Conservation (phyloP, 306 rosid genomes). For the Luffa acutangula region DNA sequence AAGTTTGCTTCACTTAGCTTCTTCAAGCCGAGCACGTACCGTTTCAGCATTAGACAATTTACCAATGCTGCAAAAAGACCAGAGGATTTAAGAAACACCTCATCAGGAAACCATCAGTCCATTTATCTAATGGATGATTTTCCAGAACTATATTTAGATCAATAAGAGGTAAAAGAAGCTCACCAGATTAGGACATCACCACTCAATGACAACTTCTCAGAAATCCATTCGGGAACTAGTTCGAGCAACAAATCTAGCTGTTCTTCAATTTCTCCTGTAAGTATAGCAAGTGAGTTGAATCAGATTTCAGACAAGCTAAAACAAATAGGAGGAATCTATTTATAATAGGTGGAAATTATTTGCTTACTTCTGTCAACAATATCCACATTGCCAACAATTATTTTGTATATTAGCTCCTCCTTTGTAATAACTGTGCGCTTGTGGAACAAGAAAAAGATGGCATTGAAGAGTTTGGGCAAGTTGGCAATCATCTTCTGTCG, state of each 20-base stretch:
- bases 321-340: background rate
- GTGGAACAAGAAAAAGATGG: slow-evolving; percentile 48
- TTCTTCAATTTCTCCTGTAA: slow-evolving; percentile 70
- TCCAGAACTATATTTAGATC: background rate
- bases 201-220: slow-evolving; percentile 41
- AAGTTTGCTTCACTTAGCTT: slow-evolving; percentile 33
- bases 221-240: slow-evolving; percentile 82
- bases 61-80: slow-evolving; percentile 33
- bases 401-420: slow-evolving; percentile 64
- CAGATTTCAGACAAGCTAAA: slow-evolving; percentile 9
- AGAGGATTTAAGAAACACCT: too few species aligned
- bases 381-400: slow-evolving; percentile 35
- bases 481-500: slow-evolving; percentile 45
- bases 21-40: slow-evolving; percentile 44
- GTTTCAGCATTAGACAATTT: slow-evolving; percentile 28
- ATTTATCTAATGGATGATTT: background rate
- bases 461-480: slow-evolving; percentile 76
- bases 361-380: slow-evolving; percentile 59
- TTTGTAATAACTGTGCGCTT: slow-evolving; percentile 46
- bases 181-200: slow-evolving; percentile 53
- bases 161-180: slow-evolving; percentile 17
- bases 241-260: slow-evolving; percentile 51
- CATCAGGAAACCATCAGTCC: too few species aligned
- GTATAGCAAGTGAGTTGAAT: slow-evolving; percentile 3
- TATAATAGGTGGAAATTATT: background rate